Percentiles rank a stretch among this genome's conserved stretches.
Conservation (phyloP, 2,329 filamentous ascomycete genomes). For the Colletotrichum tofieldiae region DNA sequence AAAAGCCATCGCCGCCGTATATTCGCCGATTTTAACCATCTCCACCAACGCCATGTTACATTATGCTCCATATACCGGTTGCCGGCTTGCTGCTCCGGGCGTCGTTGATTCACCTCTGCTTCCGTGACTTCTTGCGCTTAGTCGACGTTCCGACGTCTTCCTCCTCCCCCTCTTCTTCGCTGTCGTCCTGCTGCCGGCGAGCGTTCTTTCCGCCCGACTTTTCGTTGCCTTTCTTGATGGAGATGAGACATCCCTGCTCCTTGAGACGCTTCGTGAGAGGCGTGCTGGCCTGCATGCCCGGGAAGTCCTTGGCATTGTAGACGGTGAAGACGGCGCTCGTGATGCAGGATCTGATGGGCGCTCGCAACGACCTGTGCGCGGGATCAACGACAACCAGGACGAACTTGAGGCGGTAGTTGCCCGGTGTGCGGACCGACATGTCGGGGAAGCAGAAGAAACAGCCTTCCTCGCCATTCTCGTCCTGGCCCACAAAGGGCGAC, state of each 20-base stretch:
- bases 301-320: slow-evolving; percentile 89
- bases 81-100: slow-evolving; percentile 1
- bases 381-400: slow-evolving; percentile 79
- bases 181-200: slow-evolving; percentile 58
- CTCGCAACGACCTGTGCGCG: slow-evolving; percentile 68
- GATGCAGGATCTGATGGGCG: slow-evolving; percentile 65
- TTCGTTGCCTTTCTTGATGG: slow-evolving; percentile 89
- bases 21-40: slow-evolving; percentile 32
- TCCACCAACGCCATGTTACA: slow-evolving; percentile 33
- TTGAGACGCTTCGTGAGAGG: slow-evolving; percentile 81
- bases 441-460: slow-evolving; percentile 92
- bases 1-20: slow-evolving; percentile 32
- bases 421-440: slow-evolving; percentile 83
- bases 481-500: slow-evolving; percentile 82
- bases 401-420: slow-evolving; percentile 82
- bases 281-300: slow-evolving; percentile 86
- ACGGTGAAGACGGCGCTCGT: slow-evolving; percentile 83
- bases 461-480: slow-evolving; percentile 81
- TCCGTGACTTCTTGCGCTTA: slow-evolving; percentile 38
- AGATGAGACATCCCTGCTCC: slow-evolving; percentile 86
- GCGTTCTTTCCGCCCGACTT: slow-evolving; percentile 59
- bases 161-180: slow-evolving; percentile 63
- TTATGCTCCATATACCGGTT: slow-evolving; percentile 18
- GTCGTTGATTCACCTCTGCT: slow-evolving; percentile 27
- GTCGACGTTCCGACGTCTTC: slow-evolving; percentile 48